Evolutionary conservation across 495 filamentous ascomycete species (phyloP).

Genomic region (Penicillium diatomitis): DNA sequence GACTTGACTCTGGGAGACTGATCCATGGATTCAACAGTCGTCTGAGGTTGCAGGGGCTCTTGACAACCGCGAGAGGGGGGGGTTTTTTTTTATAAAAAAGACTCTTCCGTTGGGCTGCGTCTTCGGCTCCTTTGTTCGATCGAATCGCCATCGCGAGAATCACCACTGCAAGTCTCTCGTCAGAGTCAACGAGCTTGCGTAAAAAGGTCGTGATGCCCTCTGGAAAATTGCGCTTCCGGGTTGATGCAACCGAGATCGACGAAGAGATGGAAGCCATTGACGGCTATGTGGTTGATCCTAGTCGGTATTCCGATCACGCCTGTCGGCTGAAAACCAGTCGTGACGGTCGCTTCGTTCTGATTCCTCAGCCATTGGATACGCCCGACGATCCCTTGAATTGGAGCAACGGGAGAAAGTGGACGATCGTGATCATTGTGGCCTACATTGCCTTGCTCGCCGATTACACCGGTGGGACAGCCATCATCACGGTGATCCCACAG

Average conservation of each 20-base stretch:
- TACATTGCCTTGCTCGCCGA: conserved; percentile 8
- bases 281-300: conserved; percentile 9
- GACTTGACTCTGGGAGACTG: too few species aligned
- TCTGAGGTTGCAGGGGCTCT: too few species aligned
- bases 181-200: neutral
- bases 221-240: neutral
- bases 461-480: conserved; percentile 7
- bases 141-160: neutral
- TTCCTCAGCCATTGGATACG: conserved; percentile 9
- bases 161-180: neutral
- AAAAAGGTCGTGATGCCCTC: neutral
- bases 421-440: conserved; percentile 5
- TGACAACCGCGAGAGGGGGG: too few species aligned
- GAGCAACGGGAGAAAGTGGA: neutral
- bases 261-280: conserved; percentile 11
- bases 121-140: too few species aligned
- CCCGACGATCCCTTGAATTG: conserved; percentile 7
- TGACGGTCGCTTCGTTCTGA: conserved; percentile 7
- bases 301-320: conserved; percentile 9
- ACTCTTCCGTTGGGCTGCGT: neutral
- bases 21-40: too few species aligned
- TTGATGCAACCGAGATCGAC: conserved; percentile 1
- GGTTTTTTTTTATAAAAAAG: neutral
- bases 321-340: conserved; percentile 6
- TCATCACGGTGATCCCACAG: conserved; percentile 8